These are phyloP conservation scores for Trichoderma orchidacearum DNA, from an alignment of 495 filamentous ascomycete species.

Conservation along the genomic window DNA sequence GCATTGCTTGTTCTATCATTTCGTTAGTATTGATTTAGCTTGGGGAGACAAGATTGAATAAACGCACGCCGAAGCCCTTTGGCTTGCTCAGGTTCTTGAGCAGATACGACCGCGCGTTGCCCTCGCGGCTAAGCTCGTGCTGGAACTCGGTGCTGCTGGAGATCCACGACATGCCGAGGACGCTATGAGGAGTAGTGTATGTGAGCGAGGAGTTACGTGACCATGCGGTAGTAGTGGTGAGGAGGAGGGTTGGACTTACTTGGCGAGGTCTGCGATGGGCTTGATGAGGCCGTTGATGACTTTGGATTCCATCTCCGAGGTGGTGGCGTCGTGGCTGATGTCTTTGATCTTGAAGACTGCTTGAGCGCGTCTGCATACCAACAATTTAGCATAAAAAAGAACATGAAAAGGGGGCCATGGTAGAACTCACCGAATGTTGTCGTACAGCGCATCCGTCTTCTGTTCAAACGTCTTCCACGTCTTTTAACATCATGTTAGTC, in stretches of 20 bases:
- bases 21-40: too few species aligned
- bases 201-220: not conserved
- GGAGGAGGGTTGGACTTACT: not conserved
- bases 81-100: not conserved
- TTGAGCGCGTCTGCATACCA: not conserved
- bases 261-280: not conserved
- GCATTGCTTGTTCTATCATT: not conserved
- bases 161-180: not conserved
- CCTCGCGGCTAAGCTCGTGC: not conserved
- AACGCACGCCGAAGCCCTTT: not conserved
- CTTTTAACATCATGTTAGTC: not conserved
- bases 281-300: not conserved
- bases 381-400: not conserved
- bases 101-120: not conserved
- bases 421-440: not conserved
- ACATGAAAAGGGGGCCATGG: not conserved
- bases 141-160: not conserved
- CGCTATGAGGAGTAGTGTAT: not conserved
- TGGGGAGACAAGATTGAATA: too few species aligned
- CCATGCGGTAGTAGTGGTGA: not conserved
- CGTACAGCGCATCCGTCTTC: not conserved
- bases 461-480: not conserved
- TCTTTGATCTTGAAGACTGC: not conserved
- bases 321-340: not conserved
- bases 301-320: not conserved